These are phyloP conservation scores for Colletotrichum cordylinicola DNA, from an alignment of 2,329 filamentous ascomycete species.

Conservation along the genomic window DNA sequence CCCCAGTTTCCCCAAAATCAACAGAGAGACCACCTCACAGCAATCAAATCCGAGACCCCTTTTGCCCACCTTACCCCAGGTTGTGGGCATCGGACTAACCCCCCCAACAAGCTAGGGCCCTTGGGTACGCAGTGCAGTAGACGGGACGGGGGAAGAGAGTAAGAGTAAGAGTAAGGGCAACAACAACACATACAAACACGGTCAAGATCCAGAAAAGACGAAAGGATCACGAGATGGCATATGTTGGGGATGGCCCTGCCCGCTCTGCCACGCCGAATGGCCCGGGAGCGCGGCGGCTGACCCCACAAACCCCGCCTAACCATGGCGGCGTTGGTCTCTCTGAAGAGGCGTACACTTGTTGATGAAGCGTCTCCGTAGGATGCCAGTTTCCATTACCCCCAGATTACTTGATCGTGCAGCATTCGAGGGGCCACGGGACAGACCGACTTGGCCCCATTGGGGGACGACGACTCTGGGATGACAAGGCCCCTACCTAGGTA, in stretches of 20 bases:
- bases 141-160: not conserved
- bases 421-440: conserved; percentile 19
- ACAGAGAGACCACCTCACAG: not conserved
- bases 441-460: conserved; percentile 19
- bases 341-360: not conserved
- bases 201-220: not conserved
- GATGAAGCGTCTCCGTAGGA: not conserved
- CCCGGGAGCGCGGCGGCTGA: conserved; percentile 20
- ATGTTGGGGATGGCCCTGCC: conserved; percentile 18
- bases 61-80: conserved; percentile 18
- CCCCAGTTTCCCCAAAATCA: not conserved
- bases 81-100: not conserved
- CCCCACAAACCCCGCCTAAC: conserved; percentile 14
- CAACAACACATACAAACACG: not conserved
- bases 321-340: not conserved
- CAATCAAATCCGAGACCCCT: conserved; percentile 6
- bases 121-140: not conserved
- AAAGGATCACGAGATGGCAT: conserved; percentile 18
- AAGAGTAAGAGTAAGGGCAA: not conserved
- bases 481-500: not conserved
- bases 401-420: conserved; percentile 26
- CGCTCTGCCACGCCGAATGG: conserved; percentile 7
- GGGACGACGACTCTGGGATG: not conserved
- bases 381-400: conserved; percentile 26
- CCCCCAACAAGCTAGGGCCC: not conserved